A percentile compares a stretch with the other conserved stretches of the same genome.
phyloP scores from a whole-genome alignment of 2,329 filamentous ascomycete species.

The Fusarium sp. region DNA sequence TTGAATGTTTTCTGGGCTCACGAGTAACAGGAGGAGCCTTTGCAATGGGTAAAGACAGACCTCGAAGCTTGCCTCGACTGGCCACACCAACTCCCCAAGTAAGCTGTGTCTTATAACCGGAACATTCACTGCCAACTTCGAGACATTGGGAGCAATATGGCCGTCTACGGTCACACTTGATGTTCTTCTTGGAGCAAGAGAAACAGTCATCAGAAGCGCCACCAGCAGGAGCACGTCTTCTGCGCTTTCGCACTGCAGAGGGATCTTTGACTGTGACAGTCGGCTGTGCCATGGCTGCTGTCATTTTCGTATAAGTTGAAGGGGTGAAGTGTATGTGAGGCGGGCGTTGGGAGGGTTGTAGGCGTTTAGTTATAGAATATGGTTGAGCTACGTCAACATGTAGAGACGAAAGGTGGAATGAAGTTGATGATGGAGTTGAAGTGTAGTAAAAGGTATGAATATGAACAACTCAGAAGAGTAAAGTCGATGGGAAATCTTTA shows the following conservation, averaged over 20 bases:
- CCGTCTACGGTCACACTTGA: constrained; percentile 89
- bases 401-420: constrained; percentile 11
- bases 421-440: constrained; percentile 14
- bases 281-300: constrained; percentile 59
- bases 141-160: constrained; percentile 97
- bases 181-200: constrained; percentile 83
- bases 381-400: constrained; percentile 26
- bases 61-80: constrained; percentile 92
- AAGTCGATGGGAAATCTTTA: constrained; percentile 16
- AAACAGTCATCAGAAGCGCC: constrained; percentile 97
- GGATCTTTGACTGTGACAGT: constrained; percentile 61
- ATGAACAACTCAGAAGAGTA: constrained; percentile 17
- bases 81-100: constrained; percentile 97
- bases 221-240: constrained; percentile 87
- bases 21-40: constrained; percentile 67
- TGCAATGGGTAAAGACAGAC: constrained; percentile 79
- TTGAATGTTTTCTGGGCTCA: constrained; percentile 60
- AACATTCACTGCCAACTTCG: constrained; percentile 90
- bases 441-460: constrained; percentile 9
- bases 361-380: constrained; percentile 6
- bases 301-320: constrained; percentile 54
- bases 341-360: constrained; percentile 17
- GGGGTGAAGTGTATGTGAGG: constrained; percentile 10
- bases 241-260: constrained; percentile 72
- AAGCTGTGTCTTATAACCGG: constrained; percentile 94